phyloP scores from a whole-genome alignment of 2,329 filamentous ascomycete species.

The Sarocladiaceae sp. region DNA sequence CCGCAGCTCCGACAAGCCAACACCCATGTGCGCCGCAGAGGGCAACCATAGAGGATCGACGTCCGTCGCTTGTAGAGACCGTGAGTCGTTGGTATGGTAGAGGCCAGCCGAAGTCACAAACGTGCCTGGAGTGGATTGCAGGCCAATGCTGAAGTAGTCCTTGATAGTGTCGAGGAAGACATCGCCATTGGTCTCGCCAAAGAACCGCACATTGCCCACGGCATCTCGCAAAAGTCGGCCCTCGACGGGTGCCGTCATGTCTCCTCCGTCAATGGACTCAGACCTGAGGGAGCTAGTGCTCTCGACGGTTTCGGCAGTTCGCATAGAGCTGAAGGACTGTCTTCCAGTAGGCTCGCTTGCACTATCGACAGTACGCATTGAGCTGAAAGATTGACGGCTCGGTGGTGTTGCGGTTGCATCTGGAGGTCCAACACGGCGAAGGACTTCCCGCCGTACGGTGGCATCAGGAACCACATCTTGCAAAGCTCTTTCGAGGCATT shows the following conservation, averaged over 20 bases:
- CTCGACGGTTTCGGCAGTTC: conserved; percentile 8
- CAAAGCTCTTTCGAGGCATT: conserved; percentile 35
- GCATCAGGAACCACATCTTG: conserved; percentile 32
- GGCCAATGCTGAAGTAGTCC: conserved; percentile 37
- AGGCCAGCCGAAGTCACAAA: conserved; percentile 39
- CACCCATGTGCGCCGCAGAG: conserved; percentile 27
- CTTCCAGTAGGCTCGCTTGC: background rate
- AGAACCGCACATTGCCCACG: conserved; percentile 39
- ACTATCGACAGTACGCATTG: conserved; percentile 11
- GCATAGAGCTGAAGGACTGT: conserved; percentile 13
- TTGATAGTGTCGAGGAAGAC: conserved; percentile 47
- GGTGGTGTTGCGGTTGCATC: background rate
- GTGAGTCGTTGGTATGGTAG: conserved; percentile 44
- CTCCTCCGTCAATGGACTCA: background rate
- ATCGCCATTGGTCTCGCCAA: conserved; percentile 45
- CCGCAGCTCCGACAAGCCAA: conserved; percentile 35
- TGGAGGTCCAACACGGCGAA: conserved; percentile 13
- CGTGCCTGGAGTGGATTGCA: conserved; percentile 2
- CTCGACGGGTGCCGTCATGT: conserved; percentile 14
- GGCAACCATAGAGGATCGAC: conserved; percentile 37
- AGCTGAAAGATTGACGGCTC: conserved; percentile 10
- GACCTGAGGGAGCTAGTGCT: conserved; percentile 1
- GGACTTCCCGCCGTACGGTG: conserved; percentile 27
- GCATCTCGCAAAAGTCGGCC: conserved; percentile 40
- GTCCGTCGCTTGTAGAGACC: conserved; percentile 30